These are phyloP conservation scores for Vitis labrusca DNA, from an alignment of 164 flowering plant species.

Conservation along the genomic window DNA sequence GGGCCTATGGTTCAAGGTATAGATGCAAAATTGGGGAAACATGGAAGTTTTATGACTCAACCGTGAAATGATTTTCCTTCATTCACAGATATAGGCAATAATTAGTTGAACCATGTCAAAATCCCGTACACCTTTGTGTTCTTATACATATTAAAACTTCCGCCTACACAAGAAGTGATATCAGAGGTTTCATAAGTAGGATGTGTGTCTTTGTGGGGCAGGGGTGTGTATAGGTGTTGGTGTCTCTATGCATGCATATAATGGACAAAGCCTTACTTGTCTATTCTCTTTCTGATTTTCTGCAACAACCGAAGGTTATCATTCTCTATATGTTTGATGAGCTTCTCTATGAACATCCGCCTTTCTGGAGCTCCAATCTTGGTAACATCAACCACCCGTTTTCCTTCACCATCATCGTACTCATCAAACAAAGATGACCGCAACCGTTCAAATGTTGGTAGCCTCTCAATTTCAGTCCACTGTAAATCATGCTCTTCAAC, in stretches of 20 bases:
- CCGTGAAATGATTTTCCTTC: no score
- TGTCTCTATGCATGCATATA: neutral
- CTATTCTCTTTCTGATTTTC: slow-evolving; percentile 56
- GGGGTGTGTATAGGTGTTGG: no score
- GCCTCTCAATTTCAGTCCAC: slow-evolving; percentile 76
- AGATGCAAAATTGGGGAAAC: no score
- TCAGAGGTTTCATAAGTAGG: neutral
- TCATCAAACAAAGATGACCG: slow-evolving; percentile 50
- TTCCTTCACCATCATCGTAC: slow-evolving; percentile 18
- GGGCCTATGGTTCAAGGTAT: no score
- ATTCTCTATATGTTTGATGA: slow-evolving; percentile 65
- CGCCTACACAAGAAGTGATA: no score
- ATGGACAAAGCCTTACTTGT: slow-evolving; percentile 40
- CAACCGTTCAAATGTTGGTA: slow-evolving; percentile 50
- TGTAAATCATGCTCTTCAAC: slow-evolving; percentile 36
- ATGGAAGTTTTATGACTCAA: no score
- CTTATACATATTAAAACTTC: no score
- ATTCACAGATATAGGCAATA: no score
- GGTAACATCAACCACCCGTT: slow-evolving; percentile 47
- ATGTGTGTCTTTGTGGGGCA: neutral
- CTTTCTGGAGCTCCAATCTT: slow-evolving; percentile 57
- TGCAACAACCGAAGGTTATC: slow-evolving; percentile 60
- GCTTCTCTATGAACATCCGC: slow-evolving; percentile 45
- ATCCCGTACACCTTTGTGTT: no score
- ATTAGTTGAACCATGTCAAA: no score